These are phyloP conservation scores for Coniochaeta prunicola DNA, from an alignment of 2,329 filamentous ascomycete species.

Conservation along the genomic window DNA sequence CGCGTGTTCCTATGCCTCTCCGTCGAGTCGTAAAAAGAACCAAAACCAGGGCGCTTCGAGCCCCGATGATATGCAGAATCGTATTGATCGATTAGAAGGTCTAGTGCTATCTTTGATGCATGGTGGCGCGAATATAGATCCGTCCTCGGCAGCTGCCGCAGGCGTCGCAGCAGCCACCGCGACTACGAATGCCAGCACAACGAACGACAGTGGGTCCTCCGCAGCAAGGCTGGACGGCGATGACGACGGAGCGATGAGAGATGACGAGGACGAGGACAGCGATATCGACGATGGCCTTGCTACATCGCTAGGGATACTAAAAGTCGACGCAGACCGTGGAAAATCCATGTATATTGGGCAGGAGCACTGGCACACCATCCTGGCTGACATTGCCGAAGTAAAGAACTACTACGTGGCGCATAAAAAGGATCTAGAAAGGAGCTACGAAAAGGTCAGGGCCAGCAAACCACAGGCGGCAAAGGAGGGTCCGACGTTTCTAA, in stretches of 20 bases:
- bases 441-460: slow-evolving; percentile 67
- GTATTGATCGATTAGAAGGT: slow-evolving; percentile 90
- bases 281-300: slow-evolving; percentile 63
- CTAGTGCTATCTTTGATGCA: slow-evolving; percentile 92
- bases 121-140: slow-evolving; percentile 55
- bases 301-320: slow-evolving; percentile 72
- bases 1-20: slow-evolving; percentile 79
- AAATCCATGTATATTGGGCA: slow-evolving; percentile 78
- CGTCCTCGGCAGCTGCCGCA: slow-evolving; percentile 25
- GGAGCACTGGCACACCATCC: slow-evolving; percentile 74
- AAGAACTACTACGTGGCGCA: slow-evolving; percentile 82
- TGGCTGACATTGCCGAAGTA: slow-evolving; percentile 83
- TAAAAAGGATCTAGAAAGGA: slow-evolving; percentile 82
- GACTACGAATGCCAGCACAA: slow-evolving; percentile 17
- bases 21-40: slow-evolving; percentile 64
- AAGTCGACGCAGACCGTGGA: slow-evolving; percentile 68
- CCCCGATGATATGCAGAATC: slow-evolving; percentile 97
- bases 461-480: slow-evolving; percentile 53
- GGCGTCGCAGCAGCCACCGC: slow-evolving; percentile 19
- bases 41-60: slow-evolving; percentile 52
- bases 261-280: slow-evolving; percentile 54
- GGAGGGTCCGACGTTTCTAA: slow-evolving; percentile 69
- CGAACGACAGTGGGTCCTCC: slow-evolving; percentile 23
- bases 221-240: slow-evolving; percentile 42
- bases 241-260: slow-evolving; percentile 45